Conservation (phyloP, 768 basidiomycete species). For the Tulasnella sp. region DNA sequence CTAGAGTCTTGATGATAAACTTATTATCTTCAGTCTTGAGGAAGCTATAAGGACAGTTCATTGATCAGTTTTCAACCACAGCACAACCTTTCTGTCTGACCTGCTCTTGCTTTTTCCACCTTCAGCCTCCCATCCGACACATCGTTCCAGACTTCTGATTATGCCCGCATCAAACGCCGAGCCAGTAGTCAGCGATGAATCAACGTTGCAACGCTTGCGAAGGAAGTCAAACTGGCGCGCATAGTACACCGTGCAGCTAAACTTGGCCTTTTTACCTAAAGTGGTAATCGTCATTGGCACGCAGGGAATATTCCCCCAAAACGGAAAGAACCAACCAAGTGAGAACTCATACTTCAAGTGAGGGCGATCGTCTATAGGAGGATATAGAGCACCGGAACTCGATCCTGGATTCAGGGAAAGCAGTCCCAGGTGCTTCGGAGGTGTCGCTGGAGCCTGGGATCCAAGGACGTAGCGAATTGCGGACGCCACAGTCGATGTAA, state of each 20-base stretch:
- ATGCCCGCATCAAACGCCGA: conserved; percentile 42
- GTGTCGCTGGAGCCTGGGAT: conserved; percentile 38
- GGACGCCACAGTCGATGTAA: conserved; percentile 36
- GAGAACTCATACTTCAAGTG: conserved; percentile 84
- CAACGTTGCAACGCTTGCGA: conserved; percentile 62
- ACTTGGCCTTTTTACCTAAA: conserved; percentile 52
- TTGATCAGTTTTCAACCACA: conserved; percentile 6
- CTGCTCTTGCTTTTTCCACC: conserved; percentile 65
- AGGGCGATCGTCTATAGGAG: conserved; percentile 61
- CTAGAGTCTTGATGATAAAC: conserved; percentile 80
- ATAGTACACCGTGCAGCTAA: conserved; percentile 79
- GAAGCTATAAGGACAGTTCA: conserved; percentile 51
- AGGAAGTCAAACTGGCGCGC: conserved; percentile 74
- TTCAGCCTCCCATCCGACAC: conserved; percentile 64
- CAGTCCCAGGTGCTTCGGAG: conserved; percentile 46
- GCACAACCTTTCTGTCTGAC: conserved; percentile 2
- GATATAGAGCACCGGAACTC: conserved; percentile 26
- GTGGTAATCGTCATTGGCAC: background rate
- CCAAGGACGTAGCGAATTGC: conserved; percentile 60
- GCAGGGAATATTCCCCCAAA: background rate
- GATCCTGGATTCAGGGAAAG: conserved; percentile 36
- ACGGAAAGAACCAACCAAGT: conserved; percentile 47
- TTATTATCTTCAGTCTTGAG: conserved; percentile 76
- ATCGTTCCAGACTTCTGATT: conserved; percentile 56
- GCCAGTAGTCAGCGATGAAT: conserved; percentile 39